These are phyloP conservation scores for Beauveria pseudobassiana DNA, from an alignment of 2,329 filamentous ascomycete species.

Conservation along the genomic window DNA sequence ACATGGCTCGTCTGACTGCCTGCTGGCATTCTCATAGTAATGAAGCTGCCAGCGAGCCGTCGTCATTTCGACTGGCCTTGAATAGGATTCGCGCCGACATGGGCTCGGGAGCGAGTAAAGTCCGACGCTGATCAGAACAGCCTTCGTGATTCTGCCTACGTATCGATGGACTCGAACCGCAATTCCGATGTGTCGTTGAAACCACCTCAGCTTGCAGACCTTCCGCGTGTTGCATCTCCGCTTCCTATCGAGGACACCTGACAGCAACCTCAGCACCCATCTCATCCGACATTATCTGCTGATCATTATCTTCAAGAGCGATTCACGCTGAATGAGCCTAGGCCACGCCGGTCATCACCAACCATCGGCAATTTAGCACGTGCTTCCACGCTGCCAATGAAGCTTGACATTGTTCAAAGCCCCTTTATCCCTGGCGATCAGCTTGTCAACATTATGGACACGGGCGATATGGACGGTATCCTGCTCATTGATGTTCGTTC, in stretches of 20 bases:
- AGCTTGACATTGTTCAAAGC: slow-evolving; percentile 38
- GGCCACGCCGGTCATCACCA: slow-evolving; percentile 30
- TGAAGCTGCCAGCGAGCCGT: not conserved
- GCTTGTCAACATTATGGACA: slow-evolving; percentile 49
- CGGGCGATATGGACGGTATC: slow-evolving; percentile 33
- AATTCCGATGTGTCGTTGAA: slow-evolving; percentile 42
- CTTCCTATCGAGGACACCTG: slow-evolving; percentile 22
- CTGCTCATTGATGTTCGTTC: slow-evolving; percentile 82
- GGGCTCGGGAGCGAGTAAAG: slow-evolving; percentile 7
- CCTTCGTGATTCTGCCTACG: slow-evolving; percentile 45
- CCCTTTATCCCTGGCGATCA: slow-evolving; percentile 46
- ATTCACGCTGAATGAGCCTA: slow-evolving; percentile 44
- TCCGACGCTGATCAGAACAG: slow-evolving; percentile 32
- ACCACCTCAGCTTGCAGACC: slow-evolving; percentile 29
- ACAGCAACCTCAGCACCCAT: slow-evolving; percentile 9
- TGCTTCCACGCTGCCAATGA: slow-evolving; percentile 47
- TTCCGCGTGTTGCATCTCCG: slow-evolving; percentile 36
- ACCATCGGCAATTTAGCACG: slow-evolving; percentile 20
- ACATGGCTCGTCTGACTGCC: slow-evolving; percentile 33
- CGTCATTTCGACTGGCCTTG: slow-evolving; percentile 7
- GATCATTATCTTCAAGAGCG: slow-evolving; percentile 45
- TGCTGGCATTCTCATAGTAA: slow-evolving; percentile 38
- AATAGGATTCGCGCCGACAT: slow-evolving; percentile 6
- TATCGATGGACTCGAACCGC: slow-evolving; percentile 46
- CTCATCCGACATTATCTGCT: slow-evolving; percentile 23